These are phyloP conservation scores for Serendipita sp. DNA, from an alignment of 768 basidiomycete species.

Conservation along the genomic window DNA sequence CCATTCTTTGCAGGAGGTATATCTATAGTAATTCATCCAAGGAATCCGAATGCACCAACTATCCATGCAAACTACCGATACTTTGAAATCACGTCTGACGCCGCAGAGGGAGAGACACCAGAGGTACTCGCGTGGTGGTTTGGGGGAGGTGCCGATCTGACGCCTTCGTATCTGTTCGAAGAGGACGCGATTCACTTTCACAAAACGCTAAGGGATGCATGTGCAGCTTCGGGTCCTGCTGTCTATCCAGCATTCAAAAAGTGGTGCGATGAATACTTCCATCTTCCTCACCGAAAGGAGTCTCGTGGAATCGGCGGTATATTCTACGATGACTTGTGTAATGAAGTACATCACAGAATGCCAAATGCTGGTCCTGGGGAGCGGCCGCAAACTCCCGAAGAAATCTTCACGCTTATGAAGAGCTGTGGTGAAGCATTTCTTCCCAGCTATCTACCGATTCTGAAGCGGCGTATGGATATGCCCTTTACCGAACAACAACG, in stretches of 20 bases:
- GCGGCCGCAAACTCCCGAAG: constrained; percentile 42
- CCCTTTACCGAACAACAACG: constrained; percentile 40
- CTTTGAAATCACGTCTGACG: constrained; percentile 69
- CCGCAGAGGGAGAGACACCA: constrained; percentile 15
- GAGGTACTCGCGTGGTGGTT: constrained; percentile 87
- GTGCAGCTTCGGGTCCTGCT: constrained; percentile 47
- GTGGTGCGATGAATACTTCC: constrained; percentile 98
- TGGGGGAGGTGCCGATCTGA: constrained; percentile 88
- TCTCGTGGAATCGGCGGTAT: constrained; percentile 82
- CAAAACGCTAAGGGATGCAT: constrained; percentile 51
- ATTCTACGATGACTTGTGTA: constrained; percentile 88
- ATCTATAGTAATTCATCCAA: constrained; percentile 84
- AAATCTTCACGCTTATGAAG: constrained; percentile 62
- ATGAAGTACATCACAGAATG: constrained; percentile 48
- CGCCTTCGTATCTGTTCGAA: constrained; percentile 80
- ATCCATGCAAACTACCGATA: constrained; percentile 95
- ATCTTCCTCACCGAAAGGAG: constrained; percentile 74
- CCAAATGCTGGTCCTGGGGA: constrained; percentile 18
- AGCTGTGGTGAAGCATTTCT: constrained; percentile 65
- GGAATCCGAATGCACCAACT: constrained; percentile 85
- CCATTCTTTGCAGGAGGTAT: constrained; percentile 92
- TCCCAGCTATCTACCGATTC: constrained; percentile 80
- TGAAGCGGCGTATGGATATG: constrained; percentile 34
- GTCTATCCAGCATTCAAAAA: constrained; percentile 72
- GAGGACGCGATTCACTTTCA: constrained; percentile 86